Conservation (phyloP, 2,329 filamentous ascomycete genomes). For the Chaetomiaceae sp. region DNA sequence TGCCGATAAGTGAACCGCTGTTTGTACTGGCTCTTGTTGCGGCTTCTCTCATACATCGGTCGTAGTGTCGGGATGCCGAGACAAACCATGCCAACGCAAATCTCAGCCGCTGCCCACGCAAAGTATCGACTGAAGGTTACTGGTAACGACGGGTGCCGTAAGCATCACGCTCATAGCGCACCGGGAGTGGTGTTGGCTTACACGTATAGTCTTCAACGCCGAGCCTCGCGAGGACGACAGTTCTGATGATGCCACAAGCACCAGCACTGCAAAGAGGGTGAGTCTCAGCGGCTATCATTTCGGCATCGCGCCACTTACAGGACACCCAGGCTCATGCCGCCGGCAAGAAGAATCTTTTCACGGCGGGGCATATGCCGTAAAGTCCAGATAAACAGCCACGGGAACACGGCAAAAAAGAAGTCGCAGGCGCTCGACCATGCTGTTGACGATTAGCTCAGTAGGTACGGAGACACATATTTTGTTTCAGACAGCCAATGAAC, state of each 20-base stretch:
- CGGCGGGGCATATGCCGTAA: constrained; percentile 39
- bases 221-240: constrained; percentile 25
- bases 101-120: too few relatives aligned
- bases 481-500: too few relatives aligned
- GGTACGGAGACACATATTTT: too few relatives aligned
- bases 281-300: constrained; percentile 1
- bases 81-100: too few relatives aligned
- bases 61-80: too few relatives aligned
- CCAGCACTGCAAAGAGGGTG: constrained; percentile 27
- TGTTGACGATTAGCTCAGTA: constrained; percentile 12
- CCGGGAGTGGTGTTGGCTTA: constrained; percentile 14
- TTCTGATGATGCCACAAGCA: constrained; percentile 31
- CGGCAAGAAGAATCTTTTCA: constrained; percentile 39
- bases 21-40: too few relatives aligned
- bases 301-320: constrained; percentile 29
- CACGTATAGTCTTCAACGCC: constrained; percentile 27
- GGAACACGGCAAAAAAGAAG: constrained; percentile 36
- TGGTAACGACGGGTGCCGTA: too few relatives aligned
- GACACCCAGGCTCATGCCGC: constrained; percentile 37
- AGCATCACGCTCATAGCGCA: too few relatives aligned
- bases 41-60: too few relatives aligned
- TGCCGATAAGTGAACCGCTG: too few relatives aligned
- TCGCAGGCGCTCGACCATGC: constrained; percentile 35
- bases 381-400: constrained; percentile 40
- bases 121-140: too few relatives aligned